A percentile compares a stretch with the other conserved stretches of the same genome.
phyloP scores from a whole-genome alignment of 2,329 filamentous ascomycete species.

The Thermothelomyces thermophilus region DNA sequence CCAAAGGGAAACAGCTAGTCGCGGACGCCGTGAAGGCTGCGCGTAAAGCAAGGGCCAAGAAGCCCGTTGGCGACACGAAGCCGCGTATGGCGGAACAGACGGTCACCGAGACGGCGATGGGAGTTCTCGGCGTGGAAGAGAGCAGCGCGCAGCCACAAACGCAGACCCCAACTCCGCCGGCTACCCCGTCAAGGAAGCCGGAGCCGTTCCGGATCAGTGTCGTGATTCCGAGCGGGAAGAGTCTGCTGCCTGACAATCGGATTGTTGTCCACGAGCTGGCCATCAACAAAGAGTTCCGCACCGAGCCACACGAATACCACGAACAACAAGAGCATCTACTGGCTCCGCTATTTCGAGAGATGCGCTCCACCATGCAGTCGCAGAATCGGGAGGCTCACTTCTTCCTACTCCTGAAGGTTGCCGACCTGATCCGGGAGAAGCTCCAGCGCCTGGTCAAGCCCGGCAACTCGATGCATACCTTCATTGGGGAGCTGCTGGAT shows the following conservation, averaged over 20 bases:
- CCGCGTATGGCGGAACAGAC: constrained; percentile 56
- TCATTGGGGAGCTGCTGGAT: constrained; percentile 71
- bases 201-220: constrained; percentile 28
- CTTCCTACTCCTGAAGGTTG: constrained; percentile 62
- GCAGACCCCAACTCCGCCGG: constrained; percentile 48
- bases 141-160: constrained; percentile 34
- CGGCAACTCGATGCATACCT: constrained; percentile 64
- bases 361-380: constrained; percentile 58
- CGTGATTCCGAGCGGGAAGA: constrained; percentile 27
- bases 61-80: constrained; percentile 61
- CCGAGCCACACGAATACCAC: constrained; percentile 55
- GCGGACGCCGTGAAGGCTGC: constrained; percentile 68
- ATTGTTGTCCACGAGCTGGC: constrained; percentile 72
- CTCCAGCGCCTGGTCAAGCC: constrained; percentile 64
- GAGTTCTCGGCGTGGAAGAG: constrained; percentile 36
- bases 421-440: constrained; percentile 63
- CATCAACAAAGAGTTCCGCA: constrained; percentile 70
- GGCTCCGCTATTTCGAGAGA: constrained; percentile 48
- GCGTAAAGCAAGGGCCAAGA: constrained; percentile 58
- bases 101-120: constrained; percentile 32
- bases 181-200: constrained; percentile 40
- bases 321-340: constrained; percentile 48
- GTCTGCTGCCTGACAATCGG: constrained; percentile 65
- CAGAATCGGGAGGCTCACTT: constrained; percentile 59
- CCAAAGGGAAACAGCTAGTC: constrained; percentile 65